phyloP scores from a whole-genome alignment of 352 stramenopile species.

The Pythium brachiatum region DNA sequence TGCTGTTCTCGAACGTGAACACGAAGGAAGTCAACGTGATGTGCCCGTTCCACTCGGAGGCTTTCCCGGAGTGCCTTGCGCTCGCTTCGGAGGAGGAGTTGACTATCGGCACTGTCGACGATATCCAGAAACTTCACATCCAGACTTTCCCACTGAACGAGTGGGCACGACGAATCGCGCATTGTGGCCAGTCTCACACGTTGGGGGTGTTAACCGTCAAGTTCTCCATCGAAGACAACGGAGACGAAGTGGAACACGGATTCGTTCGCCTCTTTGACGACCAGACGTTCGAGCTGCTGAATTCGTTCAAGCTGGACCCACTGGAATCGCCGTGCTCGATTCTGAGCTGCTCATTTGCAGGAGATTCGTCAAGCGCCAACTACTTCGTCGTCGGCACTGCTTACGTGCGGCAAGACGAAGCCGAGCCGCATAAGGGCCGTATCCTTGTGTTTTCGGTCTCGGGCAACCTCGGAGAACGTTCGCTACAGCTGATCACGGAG shows the following conservation, averaged over 20 bases:
- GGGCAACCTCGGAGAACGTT: constrained; percentile 78
- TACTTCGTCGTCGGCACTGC: constrained; percentile 89
- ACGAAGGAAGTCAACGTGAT: constrained; percentile 92
- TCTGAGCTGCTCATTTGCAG: constrained; percentile 70
- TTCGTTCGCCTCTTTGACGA: constrained; percentile 96
- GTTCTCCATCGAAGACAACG: constrained; percentile 78
- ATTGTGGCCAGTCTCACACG: constrained; percentile 76
- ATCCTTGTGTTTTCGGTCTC: constrained; percentile 92
- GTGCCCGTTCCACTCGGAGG: constrained; percentile 90
- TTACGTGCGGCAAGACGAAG: constrained; percentile 93
- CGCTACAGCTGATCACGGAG: constrained; percentile 89
- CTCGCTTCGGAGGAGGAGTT: constrained; percentile 94
- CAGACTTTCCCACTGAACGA: constrained; percentile 94
- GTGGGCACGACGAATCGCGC: constrained; percentile 91
- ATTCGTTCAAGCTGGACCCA: constrained; percentile 85
- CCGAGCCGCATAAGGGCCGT: constrained; percentile 93
- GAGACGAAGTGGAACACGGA: constrained; percentile 83
- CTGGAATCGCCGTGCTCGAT: constrained; percentile 89
- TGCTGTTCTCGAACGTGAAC: constrained; percentile 96
- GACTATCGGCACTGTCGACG: constrained; percentile 96
- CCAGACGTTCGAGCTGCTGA: constrained; percentile 93
- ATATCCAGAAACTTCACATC: constrained; percentile 99
- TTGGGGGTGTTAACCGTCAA: constrained; percentile 81
- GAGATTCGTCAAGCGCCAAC: constrained; percentile 69
- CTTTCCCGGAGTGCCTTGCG: constrained; percentile 94